phyloP scores from a whole-genome alignment of 2,329 filamentous ascomycete species.

The Samsoniella hepiali region DNA sequence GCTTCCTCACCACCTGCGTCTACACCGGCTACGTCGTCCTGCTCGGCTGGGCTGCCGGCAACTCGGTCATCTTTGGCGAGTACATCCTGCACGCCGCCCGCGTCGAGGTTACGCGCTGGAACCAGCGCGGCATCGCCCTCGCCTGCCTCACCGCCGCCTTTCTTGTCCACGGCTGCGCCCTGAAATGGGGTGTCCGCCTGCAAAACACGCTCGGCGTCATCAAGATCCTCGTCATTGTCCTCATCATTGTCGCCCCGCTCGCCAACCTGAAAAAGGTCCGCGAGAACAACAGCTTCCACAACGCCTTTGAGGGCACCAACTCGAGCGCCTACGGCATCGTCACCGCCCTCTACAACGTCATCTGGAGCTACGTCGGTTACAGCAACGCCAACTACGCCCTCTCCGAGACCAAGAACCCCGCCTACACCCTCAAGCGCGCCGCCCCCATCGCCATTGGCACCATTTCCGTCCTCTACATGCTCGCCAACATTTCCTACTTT shows the following conservation, averaged over 20 bases:
- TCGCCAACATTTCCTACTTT: conserved; percentile 66
- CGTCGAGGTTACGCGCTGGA: conserved; percentile 61
- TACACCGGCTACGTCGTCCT: conserved; percentile 61
- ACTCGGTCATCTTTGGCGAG: conserved; percentile 67
- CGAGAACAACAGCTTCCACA: conserved; percentile 57
- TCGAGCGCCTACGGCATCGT: conserved; percentile 64
- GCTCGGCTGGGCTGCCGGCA: conserved; percentile 63
- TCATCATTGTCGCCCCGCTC: conserved; percentile 63
- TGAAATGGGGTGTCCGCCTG: conserved; percentile 65
- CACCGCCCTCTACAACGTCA: conserved; percentile 69
- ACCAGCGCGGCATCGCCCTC: conserved; percentile 64
- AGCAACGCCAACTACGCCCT: conserved; percentile 66
- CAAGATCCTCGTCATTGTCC: conserved; percentile 63
- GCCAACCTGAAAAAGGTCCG: conserved; percentile 58
- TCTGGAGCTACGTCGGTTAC: conserved; percentile 68
- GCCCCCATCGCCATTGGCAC: conserved; percentile 57
- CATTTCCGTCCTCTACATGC: conserved; percentile 61
- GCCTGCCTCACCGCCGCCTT: conserved; percentile 64
- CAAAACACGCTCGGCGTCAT: conserved; percentile 64
- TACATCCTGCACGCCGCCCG: conserved; percentile 66
- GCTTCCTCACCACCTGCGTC: conserved; percentile 58
- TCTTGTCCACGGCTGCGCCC: conserved; percentile 59
- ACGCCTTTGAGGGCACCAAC: conserved; percentile 64
- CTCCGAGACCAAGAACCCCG: conserved; percentile 63
- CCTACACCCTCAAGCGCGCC: conserved; percentile 62